Base-by-base conservation (phyloP, 1,284 basidiomycete genomes). In the Ceratobasidium sp. region DNA sequence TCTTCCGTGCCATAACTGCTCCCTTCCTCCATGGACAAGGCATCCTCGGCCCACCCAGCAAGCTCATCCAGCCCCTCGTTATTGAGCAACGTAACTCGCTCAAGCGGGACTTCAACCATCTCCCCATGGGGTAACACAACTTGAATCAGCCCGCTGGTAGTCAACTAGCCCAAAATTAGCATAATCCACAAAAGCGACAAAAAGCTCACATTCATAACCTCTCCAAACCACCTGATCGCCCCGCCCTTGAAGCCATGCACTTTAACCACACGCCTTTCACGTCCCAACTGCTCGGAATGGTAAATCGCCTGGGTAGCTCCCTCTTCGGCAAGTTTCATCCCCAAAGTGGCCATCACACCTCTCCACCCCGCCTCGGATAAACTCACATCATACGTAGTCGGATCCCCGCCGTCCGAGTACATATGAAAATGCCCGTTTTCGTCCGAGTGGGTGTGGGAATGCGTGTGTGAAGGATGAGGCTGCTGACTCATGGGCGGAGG, bases 61-160 rank as follows among this genome's bases (percentile, higher is more conserved):
- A 95, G 82, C 76, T 93, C 84, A 71, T 94, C 85, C 56, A 88
- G 79, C 72, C 89, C 82, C 75, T 92, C 85, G 72, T 90, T 86
- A 27, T 72, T 71, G 54, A 92, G 76, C 73, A 85, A 82, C 14
- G 89, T 91, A 50, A 92, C 76, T 39, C 86, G 82, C 70, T 86
- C 80, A 56, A 92, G 75, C 14, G 87, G 84, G 64, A 89, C 84
- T 16, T 80, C 75, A 9, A 77, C 76, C 7, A 79, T 75, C 8
- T 79, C 76, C 52, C 77, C 78, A 74, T 87, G 84, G 16, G 87
- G 85, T 64, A 89, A 82, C 44, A 83, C 83, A 42, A 92, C 82
- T 74, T 88, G 83, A 19, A 89, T 82, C 2, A 81, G 82, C 14
- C 90, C 90, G 70, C 91, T 85, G 29, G 88, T 78, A 67, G 83